Evolutionary conservation across 139 green algal genomes (phyloP).

Genomic region (Nannochloris sp.): DNA sequence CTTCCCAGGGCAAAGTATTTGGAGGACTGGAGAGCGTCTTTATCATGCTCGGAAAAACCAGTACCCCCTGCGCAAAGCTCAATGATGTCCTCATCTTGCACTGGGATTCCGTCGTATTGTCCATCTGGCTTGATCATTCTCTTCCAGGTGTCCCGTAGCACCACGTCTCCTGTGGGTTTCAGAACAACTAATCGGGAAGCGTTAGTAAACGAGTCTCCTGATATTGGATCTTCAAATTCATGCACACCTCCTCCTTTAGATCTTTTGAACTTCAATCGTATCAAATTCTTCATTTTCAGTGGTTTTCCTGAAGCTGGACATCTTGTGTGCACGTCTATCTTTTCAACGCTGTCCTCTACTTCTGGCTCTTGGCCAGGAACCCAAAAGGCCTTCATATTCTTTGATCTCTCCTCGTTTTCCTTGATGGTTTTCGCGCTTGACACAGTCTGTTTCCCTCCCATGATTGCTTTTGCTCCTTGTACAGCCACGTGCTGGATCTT

Average conservation of each 20-base stretch:
- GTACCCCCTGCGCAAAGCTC: slow-evolving; percentile 61
- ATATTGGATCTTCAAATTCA: slow-evolving; percentile 79
- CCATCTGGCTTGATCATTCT: slow-evolving; percentile 72
- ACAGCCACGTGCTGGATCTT: slow-evolving; percentile 26
- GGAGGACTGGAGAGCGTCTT: slow-evolving; percentile 41
- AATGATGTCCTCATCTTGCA: slow-evolving; percentile 57
- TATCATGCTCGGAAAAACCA: slow-evolving; percentile 67
- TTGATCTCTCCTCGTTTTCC: slow-evolving; percentile 58
- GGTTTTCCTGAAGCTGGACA: slow-evolving; percentile 76
- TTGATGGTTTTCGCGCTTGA: slow-evolving; percentile 43
- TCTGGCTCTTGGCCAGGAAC: slow-evolving; percentile 47
- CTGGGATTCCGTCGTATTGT: slow-evolving; percentile 40
- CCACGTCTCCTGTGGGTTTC: slow-evolving; percentile 66
- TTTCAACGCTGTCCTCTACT: slow-evolving; percentile 40
- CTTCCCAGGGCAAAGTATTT: slow-evolving; percentile 53
- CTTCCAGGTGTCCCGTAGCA: slow-evolving; percentile 67
- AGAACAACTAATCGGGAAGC: slow-evolving; percentile 66
- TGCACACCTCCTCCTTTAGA: slow-evolving; percentile 37
- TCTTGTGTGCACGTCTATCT: slow-evolving; percentile 56
- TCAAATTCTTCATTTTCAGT: slow-evolving; percentile 67
- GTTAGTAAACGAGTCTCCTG: slow-evolving; percentile 78
- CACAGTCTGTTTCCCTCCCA: slow-evolving; percentile 34
- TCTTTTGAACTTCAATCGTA: slow-evolving; percentile 41
- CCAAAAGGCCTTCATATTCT: slow-evolving; percentile 74
- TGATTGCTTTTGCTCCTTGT: slow-evolving; percentile 36